Evolutionary conservation across 2,329 filamentous ascomycete genomes (phyloP).

Genomic region (Penicillium thymicola): DNA sequence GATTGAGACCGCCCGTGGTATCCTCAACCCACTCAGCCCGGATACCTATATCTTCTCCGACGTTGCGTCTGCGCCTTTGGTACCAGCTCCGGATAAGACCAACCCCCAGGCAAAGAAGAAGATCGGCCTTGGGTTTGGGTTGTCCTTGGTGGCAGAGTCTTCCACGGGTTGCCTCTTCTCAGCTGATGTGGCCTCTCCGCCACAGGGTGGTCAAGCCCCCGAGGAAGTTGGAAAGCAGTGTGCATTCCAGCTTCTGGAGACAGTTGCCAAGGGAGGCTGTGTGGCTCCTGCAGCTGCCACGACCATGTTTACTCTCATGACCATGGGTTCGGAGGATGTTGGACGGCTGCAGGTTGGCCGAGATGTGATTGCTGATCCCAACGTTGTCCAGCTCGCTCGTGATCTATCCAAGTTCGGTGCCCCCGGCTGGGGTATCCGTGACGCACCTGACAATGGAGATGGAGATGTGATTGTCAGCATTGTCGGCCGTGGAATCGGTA

Average conservation of each 20-base stretch:
- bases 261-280: slow-evolving; percentile 77
- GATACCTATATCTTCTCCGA: slow-evolving; percentile 87
- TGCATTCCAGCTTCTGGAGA: slow-evolving; percentile 84
- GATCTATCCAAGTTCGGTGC: slow-evolving; percentile 87
- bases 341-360: slow-evolving; percentile 78
- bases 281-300: slow-evolving; percentile 67
- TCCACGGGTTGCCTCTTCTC: slow-evolving; percentile 82
- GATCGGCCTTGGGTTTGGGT: slow-evolving; percentile 84
- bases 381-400: slow-evolving; percentile 73
- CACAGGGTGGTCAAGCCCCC: slow-evolving; percentile 75
- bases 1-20: slow-evolving; percentile 83
- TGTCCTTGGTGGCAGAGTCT: slow-evolving; percentile 90
- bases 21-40: slow-evolving; percentile 79
- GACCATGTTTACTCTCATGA: slow-evolving; percentile 84
- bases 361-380: slow-evolving; percentile 77
- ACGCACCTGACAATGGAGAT: slow-evolving; percentile 62
- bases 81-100: slow-evolving; percentile 68
- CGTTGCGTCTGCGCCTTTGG: slow-evolving; percentile 57
- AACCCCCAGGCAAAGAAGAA: slow-evolving; percentile 53
- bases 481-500: slow-evolving; percentile 89
- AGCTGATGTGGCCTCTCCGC: slow-evolving; percentile 72
- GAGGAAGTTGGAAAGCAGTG: slow-evolving; percentile 88
- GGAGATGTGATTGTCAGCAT: slow-evolving; percentile 81
- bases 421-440: slow-evolving; percentile 84
- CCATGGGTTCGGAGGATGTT: slow-evolving; percentile 96